Evolutionary conservation across 306 rosid genomes (phyloP).

Genomic region (Gastrolobium bilobum): DNA sequence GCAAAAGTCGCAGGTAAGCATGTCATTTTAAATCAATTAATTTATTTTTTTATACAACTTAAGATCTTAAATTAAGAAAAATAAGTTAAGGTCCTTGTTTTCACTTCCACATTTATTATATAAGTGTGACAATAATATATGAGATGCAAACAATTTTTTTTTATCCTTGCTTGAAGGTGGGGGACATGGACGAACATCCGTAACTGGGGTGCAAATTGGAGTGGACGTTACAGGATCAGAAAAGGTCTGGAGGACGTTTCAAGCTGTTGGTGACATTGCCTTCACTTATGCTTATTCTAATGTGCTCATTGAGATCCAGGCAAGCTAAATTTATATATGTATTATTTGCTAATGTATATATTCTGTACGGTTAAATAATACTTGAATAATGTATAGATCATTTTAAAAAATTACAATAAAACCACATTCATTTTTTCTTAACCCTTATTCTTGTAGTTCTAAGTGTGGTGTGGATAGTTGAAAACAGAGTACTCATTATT

Average conservation of each 20-base stretch:
- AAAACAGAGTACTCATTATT: no score
- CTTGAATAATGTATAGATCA: no score
- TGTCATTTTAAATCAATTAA: neutral
- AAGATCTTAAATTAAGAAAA: neutral
- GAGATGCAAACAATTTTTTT: neutral
- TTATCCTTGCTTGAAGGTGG: constrained; percentile 44
- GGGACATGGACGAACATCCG: constrained; percentile 55
- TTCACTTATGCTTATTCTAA: constrained; percentile 85
- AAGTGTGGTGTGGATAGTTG: no score
- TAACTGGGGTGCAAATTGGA: constrained; percentile 75
- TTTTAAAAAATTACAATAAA: no score
- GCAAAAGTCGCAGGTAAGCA: constrained; percentile 68
- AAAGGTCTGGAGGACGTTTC: constrained; percentile 74
- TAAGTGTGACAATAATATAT: neutral
- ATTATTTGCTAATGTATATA: neutral
- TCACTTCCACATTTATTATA: no score
- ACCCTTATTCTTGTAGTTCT: no score
- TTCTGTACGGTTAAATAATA: neutral
- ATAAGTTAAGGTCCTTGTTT: no score
- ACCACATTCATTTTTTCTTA: no score
- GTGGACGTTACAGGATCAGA: constrained; percentile 72
- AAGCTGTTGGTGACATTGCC: constrained; percentile 86
- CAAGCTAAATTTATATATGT: constrained; percentile 5
- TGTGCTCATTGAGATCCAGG: constrained; percentile 90
- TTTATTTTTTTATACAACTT: no score